These are phyloP conservation scores for Sutorius eximius DNA, from an alignment of 1,284 basidiomycete species.

Conservation along the genomic window DNA sequence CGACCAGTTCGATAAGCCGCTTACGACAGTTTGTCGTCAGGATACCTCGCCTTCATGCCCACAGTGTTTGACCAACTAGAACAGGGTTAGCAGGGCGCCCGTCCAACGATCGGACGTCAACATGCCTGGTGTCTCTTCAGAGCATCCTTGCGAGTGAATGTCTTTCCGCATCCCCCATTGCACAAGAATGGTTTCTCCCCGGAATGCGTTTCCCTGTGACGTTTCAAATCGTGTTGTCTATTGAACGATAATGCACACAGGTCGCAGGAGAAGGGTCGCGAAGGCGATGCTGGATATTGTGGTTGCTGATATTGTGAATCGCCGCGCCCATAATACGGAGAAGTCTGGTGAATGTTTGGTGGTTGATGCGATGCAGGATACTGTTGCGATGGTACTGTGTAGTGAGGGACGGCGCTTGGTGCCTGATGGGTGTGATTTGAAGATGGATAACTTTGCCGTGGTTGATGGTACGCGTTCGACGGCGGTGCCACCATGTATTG, in stretches of 20 bases:
- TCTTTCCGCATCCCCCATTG: constrained; percentile 79
- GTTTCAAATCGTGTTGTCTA: constrained; percentile 77
- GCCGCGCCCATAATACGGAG: constrained; percentile 32
- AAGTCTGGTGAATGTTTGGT: constrained; percentile 15
- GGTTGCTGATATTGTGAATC: constrained; percentile 29
- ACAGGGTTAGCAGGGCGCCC: constrained; percentile 16
- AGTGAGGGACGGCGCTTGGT: constrained; percentile 22
- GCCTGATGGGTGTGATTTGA: constrained; percentile 20
- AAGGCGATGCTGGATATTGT: constrained; percentile 66
- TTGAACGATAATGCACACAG: constrained; percentile 80
- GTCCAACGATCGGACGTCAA: constrained; percentile 6
- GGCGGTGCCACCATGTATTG: constrained; percentile 27
- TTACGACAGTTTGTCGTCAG: constrained; percentile 28
- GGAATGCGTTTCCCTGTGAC: constrained; percentile 77
- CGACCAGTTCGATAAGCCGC: constrained; percentile 15
- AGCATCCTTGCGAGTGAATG: constrained; percentile 80
- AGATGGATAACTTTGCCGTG: constrained; percentile 34
- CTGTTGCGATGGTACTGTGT: constrained; percentile 28
- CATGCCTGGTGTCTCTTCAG: constrained; percentile 77
- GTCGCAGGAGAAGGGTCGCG: constrained; percentile 72
- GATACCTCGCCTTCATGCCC: constrained; percentile 61
- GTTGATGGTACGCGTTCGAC: constrained; percentile 25
- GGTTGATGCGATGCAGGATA: constrained; percentile 29
- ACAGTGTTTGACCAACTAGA: constrained; percentile 73
- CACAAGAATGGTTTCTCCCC: constrained; percentile 79